phyloP scores from a whole-genome alignment of 495 filamentous ascomycete genomes.

The Lasiosphaeris hirsuta region DNA sequence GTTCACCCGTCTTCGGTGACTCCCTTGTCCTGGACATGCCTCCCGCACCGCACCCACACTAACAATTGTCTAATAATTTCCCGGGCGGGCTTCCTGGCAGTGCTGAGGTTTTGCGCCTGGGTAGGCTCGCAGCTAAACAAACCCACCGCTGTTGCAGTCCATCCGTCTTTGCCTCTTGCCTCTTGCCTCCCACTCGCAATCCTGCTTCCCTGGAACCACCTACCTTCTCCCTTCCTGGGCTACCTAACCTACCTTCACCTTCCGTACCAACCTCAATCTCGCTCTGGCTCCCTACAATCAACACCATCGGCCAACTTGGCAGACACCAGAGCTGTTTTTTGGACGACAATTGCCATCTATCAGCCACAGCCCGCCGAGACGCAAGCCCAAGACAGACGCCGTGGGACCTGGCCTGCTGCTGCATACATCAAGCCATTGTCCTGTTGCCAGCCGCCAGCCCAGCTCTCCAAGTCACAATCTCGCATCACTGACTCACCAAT shows the following conservation, averaged over 20 bases:
- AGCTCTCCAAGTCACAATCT: background rate
- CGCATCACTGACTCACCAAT: background rate
- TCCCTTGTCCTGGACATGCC: conserved; percentile 23
- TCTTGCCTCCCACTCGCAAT: conserved; percentile 2
- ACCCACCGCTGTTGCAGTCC: conserved; percentile 14
- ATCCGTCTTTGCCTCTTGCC: background rate
- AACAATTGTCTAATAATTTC: conserved; percentile 26
- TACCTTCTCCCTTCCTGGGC: conserved; percentile 2
- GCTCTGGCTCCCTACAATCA: no score
- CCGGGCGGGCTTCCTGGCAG: conserved; percentile 27
- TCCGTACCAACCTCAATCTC: background rate
- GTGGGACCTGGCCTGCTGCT: conserved; percentile 4
- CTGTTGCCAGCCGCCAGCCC: conserved; percentile 15
- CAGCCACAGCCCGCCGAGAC: background rate
- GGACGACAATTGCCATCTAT: background rate
- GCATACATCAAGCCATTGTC: conserved; percentile 14
- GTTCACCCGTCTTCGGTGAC: background rate
- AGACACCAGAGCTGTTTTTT: background rate
- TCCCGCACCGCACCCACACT: conserved; percentile 24
- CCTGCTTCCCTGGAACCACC: background rate
- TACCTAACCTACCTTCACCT: background rate
- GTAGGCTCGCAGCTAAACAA: conserved; percentile 15
- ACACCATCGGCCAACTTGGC: no score
- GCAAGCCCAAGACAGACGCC: background rate
- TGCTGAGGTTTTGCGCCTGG: background rate